Conservation (phyloP, 75 land plant species). For the Chamaecyparis obtusa region DNA sequence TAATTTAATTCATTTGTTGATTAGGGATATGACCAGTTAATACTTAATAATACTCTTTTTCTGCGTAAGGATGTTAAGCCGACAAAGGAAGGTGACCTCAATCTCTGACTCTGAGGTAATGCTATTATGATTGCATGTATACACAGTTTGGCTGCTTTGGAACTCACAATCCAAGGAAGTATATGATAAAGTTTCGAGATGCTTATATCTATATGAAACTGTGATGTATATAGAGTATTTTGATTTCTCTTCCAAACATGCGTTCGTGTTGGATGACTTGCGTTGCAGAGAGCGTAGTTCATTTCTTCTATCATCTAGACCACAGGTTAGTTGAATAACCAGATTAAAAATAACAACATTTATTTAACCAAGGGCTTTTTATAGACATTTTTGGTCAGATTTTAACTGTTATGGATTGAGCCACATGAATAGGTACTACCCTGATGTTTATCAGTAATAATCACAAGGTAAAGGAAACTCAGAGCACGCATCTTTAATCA, state of each 20-base stretch:
- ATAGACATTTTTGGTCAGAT: no score
- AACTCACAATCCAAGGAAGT: no score
- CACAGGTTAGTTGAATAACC: neutral
- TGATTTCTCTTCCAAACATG: neutral
- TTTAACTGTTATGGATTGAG: no score
- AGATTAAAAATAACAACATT: neutral
- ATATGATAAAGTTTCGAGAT: no score
- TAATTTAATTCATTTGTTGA: neutral
- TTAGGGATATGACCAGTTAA: no score
- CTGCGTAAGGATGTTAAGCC: neutral
- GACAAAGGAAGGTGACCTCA: neutral
- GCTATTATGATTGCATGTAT: neutral
- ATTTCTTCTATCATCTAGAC: neutral
- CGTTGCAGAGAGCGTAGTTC: neutral
- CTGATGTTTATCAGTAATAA: no score
- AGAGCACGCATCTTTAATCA: no score
- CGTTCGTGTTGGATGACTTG: neutral
- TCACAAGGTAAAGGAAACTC: no score
- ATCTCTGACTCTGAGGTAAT: neutral
- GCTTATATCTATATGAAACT: no score
- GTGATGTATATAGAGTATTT: neutral
- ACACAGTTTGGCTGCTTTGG: neutral
- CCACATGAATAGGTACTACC: no score
- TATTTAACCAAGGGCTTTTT: no score
- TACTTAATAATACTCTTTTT: neutral